Evolutionary conservation across 257 asterid species (phyloP), one percentile per base, ranked within the genome.

Genomic region (Lavandula angustifolia): DNA sequence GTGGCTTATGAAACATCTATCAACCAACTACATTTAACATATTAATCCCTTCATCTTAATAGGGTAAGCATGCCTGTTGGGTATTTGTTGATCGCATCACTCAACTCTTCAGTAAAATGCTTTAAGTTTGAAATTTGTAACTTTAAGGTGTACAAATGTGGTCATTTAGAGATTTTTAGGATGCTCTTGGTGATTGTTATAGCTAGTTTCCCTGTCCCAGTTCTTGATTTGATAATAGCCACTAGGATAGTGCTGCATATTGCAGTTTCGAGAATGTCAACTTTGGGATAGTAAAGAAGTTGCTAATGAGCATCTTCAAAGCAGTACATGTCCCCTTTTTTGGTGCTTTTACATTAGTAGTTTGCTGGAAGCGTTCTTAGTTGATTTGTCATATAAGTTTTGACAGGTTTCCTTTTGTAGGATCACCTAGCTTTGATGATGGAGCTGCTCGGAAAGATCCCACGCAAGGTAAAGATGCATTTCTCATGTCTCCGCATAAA

Each of bases 371-470:
- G 47, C 33, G 12, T 63, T 63, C 33, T 54, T 40, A 16, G 54
- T 54, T 53, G 43, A 33, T 34, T 56, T 73, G 58, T 18, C 67
- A 22, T 22, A 22, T 2, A 2, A 22, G 27, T 40, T 32, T 37
- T 64, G 46, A 79, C 54, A 17, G n/a, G 12, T 58, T 52, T 78
- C 34, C 7, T 52, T 77, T 64, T 70, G 64, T 77, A 90, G 99
- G 99, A 92, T 81, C 99, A 92, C 78, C 97, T 92, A 49, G 99
- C 99, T 60, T 69, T 85, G 79, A 92, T 92, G 97, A 92, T 92
- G 97, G 99, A 89, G 79, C 73, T 92, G 60, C 97, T 92, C 47
- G 99, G 97, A 32, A 92, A 87, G 88, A 92, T 92, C 73, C 95
- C 96, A 42, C 79, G 84, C 66, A 92, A 92, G 97, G 99, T 92